Percentiles rank a stretch among this genome's conserved stretches.
phyloP scores from a whole-genome alignment of 257 asterid genomes.

The Forsythia viridissima region DNA sequence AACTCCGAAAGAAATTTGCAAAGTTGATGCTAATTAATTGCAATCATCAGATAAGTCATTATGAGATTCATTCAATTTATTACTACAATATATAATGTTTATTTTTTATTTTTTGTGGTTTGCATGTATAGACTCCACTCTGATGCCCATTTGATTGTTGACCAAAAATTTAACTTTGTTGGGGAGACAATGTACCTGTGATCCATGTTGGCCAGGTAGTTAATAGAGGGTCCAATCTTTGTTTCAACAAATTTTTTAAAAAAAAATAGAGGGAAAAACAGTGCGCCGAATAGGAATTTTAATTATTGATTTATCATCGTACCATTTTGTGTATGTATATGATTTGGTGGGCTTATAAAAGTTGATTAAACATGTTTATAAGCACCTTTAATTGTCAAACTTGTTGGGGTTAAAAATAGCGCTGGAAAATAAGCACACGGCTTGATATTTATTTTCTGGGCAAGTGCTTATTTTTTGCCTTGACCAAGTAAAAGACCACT shows the following conservation, averaged over 20 bases:
- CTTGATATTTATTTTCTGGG: no score
- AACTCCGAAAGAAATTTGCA: no score
- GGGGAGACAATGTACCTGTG: constrained; percentile 61
- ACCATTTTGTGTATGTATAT: constrained; percentile 5
- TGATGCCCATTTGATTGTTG: constrained; percentile 46
- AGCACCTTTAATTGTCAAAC: no score
- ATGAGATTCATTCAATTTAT: constrained; percentile 34
- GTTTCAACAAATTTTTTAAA: not conserved
- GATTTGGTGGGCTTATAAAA: no score
- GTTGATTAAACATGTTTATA: no score
- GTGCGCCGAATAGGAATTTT: not conserved
- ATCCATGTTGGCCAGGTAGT: constrained; percentile 68
- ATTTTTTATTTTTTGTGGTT: not conserved
- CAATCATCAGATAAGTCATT: constrained; percentile 1
- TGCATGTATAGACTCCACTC: constrained; percentile 10
- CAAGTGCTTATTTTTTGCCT: no score
- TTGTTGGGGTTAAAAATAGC: no score
- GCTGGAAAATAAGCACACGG: no score
- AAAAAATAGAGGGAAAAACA: not conserved
- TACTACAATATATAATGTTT: constrained; percentile 30
- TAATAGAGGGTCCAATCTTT: constrained; percentile 27
- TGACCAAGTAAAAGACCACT: no score
- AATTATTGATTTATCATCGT: not conserved
- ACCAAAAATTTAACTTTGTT: constrained; percentile 56
- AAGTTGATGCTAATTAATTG: no score